Evolutionary conservation across 2,329 filamentous ascomycete species (phyloP).

Genomic region (Cercospora sp.): DNA sequence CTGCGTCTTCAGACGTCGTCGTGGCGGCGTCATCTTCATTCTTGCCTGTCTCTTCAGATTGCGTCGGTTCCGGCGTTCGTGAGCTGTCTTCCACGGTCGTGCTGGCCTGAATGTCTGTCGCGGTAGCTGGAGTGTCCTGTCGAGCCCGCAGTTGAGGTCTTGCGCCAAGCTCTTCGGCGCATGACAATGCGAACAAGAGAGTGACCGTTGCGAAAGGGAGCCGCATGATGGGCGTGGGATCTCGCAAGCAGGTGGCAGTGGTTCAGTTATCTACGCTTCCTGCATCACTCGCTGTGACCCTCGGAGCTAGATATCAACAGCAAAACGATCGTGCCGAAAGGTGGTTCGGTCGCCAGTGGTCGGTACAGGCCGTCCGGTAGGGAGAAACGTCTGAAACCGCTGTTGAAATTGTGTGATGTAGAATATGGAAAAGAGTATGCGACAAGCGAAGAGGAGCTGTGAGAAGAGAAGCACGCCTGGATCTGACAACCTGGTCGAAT

Average conservation of each 20-base stretch:
- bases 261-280: slow-evolving; percentile 6
- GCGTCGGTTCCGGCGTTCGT: slow-evolving; percentile 4
- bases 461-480: slow-evolving; percentile 6
- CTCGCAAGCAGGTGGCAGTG: neutral
- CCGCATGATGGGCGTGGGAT: slow-evolving; percentile 11
- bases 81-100: slow-evolving; percentile 8
- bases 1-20: neutral
- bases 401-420: neutral
- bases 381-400: neutral
- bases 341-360: slow-evolving; percentile 15
- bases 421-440: neutral
- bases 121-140: slow-evolving; percentile 9
- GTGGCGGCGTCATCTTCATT: slow-evolving; percentile 3
- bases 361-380: slow-evolving; percentile 5
- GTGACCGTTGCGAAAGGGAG: slow-evolving; percentile 3
- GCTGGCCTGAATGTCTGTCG: slow-evolving; percentile 7
- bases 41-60: slow-evolving; percentile 1
- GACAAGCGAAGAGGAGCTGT: slow-evolving; percentile 4
- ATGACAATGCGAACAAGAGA: slow-evolving; percentile 12
- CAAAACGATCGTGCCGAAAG: slow-evolving; percentile 3
- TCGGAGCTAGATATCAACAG: neutral
- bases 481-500: slow-evolving; percentile 12
- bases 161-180: slow-evolving; percentile 11
- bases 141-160: slow-evolving; percentile 10
- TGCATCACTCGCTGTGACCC: slow-evolving; percentile 2